A percentile compares a stretch with the other conserved stretches of the same genome.
Conservation (phyloP, 495 filamentous ascomycete species). For the Penicillium nucicola region DNA sequence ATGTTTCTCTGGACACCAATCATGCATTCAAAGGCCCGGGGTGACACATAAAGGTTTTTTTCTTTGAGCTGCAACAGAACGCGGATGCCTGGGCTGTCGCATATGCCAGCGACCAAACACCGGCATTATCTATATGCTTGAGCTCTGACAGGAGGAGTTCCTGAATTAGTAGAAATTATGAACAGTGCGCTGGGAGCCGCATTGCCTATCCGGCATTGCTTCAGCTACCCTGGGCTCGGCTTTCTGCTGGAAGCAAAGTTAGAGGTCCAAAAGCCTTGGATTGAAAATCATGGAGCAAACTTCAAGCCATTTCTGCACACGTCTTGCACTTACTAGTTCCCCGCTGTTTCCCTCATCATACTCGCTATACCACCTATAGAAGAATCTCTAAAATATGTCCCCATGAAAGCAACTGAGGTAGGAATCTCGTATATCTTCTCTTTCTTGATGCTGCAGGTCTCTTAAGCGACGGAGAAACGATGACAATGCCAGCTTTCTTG, state of each 20-base stretch:
- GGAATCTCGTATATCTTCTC: neutral
- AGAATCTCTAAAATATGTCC: neutral
- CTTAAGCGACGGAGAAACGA: neutral
- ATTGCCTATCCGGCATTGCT: neutral
- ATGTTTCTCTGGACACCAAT: no score
- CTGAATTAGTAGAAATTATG: neutral
- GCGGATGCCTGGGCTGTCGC: neutral
- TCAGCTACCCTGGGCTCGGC: neutral
- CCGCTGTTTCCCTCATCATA: neutral
- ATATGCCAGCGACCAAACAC: neutral
- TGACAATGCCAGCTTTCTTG: neutral
- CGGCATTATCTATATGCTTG: neutral
- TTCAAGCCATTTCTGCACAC: neutral
- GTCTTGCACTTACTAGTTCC: neutral
- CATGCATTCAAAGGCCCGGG: neutral
- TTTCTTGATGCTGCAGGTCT: neutral
- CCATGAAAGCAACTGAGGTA: neutral
- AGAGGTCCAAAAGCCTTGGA: neutral
- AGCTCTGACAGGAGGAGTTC: neutral
- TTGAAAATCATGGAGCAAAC: neutral
- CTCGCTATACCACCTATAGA: neutral
- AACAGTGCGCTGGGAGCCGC: neutral
- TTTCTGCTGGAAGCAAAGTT: neutral
- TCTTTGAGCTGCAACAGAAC: neutral
- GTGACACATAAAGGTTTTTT: neutral